phyloP scores from a whole-genome alignment of 805 yeast species.

The Torulaspora delbrueckii region DNA sequence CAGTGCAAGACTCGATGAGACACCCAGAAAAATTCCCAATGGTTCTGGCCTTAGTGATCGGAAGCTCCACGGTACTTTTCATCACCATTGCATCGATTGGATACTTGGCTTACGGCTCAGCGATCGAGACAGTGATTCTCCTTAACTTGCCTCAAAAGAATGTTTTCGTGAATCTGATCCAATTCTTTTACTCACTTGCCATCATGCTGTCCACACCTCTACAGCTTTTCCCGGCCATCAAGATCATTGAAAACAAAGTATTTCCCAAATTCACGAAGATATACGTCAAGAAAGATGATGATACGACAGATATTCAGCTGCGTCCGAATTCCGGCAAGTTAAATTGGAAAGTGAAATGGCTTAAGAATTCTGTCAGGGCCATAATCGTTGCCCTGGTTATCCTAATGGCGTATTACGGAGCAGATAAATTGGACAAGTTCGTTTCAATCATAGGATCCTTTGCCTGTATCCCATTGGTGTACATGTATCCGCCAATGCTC shows the following conservation, averaged over 20 bases:
- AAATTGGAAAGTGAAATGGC: conserved; percentile 54
- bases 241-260: conserved; percentile 60
- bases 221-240: conserved; percentile 73
- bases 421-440: conserved; percentile 63
- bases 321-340: conserved; percentile 50
- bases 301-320: conserved; percentile 16
- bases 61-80: conserved; percentile 58
- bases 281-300: conserved; percentile 14
- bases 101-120: conserved; percentile 61
- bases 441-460: conserved; percentile 80
- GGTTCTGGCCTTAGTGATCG: conserved; percentile 56
- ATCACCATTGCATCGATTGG: conserved; percentile 63
- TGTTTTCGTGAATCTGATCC: conserved; percentile 57
- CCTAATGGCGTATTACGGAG: conserved; percentile 59
- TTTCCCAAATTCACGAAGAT: conserved; percentile 40
- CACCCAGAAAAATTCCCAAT: conserved; percentile 68
- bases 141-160: conserved; percentile 67
- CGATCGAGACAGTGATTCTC: conserved; percentile 62
- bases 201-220: conserved; percentile 76
- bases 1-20: conserved; percentile 77
- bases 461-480: conserved; percentile 81
- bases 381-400: conserved; percentile 51
- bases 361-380: conserved; percentile 55
- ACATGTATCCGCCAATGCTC: conserved; percentile 78
- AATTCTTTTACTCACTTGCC: conserved; percentile 67